Evolutionary conservation across 1,139 yeast genomes (phyloP).

Genomic region (Protomyces inouyei): DNA sequence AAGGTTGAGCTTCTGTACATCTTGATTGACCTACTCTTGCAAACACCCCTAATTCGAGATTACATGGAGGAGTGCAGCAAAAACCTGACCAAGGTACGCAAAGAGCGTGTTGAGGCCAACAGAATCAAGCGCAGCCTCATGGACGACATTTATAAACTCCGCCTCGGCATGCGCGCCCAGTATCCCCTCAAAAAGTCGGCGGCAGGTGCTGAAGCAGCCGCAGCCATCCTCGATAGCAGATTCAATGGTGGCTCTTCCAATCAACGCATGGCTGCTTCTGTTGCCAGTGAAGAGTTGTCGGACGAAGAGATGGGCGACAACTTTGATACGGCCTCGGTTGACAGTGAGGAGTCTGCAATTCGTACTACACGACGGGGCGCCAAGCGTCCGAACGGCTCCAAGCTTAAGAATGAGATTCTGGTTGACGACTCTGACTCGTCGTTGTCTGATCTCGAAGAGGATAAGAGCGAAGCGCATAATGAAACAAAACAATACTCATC

Average conservation of each 20-base stretch:
- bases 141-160: slow-evolving; percentile 10
- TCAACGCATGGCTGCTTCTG: background rate
- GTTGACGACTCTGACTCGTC: background rate
- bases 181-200: slow-evolving; percentile 5
- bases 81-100: slow-evolving; percentile 56
- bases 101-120: slow-evolving; percentile 63
- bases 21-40: slow-evolving; percentile 54
- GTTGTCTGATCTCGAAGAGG: background rate
- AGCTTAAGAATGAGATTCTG: background rate
- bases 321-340: background rate
- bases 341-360: slow-evolving; percentile 25
- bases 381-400: slow-evolving; percentile 32
- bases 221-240: background rate
- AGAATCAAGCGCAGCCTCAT: slow-evolving; percentile 51
- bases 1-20: slow-evolving; percentile 54
- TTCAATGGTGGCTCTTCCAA: slow-evolving; percentile 34
- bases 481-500: background rate
- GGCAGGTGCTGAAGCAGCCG: slow-evolving; percentile 9
- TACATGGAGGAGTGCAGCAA: slow-evolving; percentile 68
- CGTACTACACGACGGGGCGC: background rate
- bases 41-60: slow-evolving; percentile 56
- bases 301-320: slow-evolving; percentile 23
- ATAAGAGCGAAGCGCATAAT: background rate
- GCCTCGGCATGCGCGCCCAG: slow-evolving; percentile 12
- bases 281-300: background rate